A percentile compares a stretch with the other conserved stretches of the same genome.
Conservation (phyloP, 2,329 filamentous ascomycete species). For the Dactylonectria macrodidyma region DNA sequence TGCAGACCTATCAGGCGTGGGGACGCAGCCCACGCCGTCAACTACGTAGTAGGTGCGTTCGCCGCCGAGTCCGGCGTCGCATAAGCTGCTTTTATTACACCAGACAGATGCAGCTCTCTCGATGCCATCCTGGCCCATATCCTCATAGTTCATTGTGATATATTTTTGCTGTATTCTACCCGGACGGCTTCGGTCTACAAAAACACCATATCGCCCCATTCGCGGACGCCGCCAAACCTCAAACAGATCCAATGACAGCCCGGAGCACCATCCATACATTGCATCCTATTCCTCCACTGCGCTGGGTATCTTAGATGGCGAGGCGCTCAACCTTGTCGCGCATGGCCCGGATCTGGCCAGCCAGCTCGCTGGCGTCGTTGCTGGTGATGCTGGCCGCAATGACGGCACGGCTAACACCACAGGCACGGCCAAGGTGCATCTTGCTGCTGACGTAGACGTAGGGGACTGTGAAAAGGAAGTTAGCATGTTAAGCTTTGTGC, state of each 20-base stretch:
- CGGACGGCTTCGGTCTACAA: slow-evolving; percentile 34
- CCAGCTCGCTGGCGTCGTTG: slow-evolving; percentile 91
- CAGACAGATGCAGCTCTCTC: slow-evolving; percentile 1
- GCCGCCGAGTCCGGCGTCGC: slow-evolving; percentile 39
- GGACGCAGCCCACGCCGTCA: slow-evolving; percentile 30
- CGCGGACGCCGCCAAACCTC: slow-evolving; percentile 29
- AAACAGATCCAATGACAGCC: slow-evolving; percentile 31
- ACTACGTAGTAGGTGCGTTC: neutral
- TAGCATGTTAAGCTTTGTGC: slow-evolving; percentile 23
- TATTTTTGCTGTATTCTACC: slow-evolving; percentile 34
- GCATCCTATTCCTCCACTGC: slow-evolving; percentile 34
- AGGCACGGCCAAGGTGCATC: slow-evolving; percentile 89
- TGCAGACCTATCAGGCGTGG: slow-evolving; percentile 36
- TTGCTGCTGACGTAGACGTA: slow-evolving; percentile 83
- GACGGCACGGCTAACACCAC: slow-evolving; percentile 89
- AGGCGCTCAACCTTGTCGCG: slow-evolving; percentile 97
- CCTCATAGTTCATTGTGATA: slow-evolving; percentile 34
- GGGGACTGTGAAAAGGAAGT: slow-evolving; percentile 50
- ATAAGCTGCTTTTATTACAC: slow-evolving; percentile 25
- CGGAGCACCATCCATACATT: slow-evolving; percentile 14
- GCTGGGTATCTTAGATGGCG: slow-evolving; percentile 78
- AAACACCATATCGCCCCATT: slow-evolving; percentile 32
- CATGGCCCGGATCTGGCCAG: slow-evolving; percentile 87
- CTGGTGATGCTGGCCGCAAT: slow-evolving; percentile 92
- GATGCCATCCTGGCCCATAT: neutral